Base-by-base conservation (phyloP, 345 rosid species). In the Aquilaria sinensis region DNA sequence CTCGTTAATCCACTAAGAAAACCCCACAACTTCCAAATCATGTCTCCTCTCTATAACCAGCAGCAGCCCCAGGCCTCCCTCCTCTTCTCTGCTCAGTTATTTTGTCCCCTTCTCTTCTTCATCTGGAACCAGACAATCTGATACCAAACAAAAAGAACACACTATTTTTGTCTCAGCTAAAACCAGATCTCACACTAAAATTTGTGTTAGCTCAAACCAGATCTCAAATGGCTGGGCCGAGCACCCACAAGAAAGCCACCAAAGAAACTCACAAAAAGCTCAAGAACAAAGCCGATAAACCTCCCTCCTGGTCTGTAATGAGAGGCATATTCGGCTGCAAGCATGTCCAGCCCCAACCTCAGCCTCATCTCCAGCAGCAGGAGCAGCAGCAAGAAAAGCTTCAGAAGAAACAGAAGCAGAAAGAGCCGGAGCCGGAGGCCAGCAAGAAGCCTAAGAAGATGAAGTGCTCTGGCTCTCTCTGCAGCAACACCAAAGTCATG, bases 381-480 rank as follows among this genome's bases (percentile, higher is more conserved):
- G 61, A 47, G 41, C 53, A 66, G 14, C 45, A 62, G 15, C 41
- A 51, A 7, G 30, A 57, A 47, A 57, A 64, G 6, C 65, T 64
- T 37, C 23, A 65, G 53, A 62, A 72, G 12, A 51, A 70, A 32
- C 65, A 53, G 34, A 48, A 72, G 51, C 63, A 49, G 12, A 47
- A 51, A 53, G 77, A 66, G 7, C 68, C 31, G 43, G 70, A 66
- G 31, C 55, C 53, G 33, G 85, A 80, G 52, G 80, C 67, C 2
- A 71, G 67, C 71, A 81, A 82, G 74, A 85, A 76, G 69, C 66
- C 76, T 80, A 85, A 88, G 87, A 88, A 88, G 68, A 76, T 85
- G 72, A 88, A 70, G 63, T 85, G 95, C 56, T 85, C 95, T 11
- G 95, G 90, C 14, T 88, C 95, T 8, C 66, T 88, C 6, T 88